Base-by-base conservation (phyloP, 352 stramenopile genomes). In the Pythium dissimile region DNA sequence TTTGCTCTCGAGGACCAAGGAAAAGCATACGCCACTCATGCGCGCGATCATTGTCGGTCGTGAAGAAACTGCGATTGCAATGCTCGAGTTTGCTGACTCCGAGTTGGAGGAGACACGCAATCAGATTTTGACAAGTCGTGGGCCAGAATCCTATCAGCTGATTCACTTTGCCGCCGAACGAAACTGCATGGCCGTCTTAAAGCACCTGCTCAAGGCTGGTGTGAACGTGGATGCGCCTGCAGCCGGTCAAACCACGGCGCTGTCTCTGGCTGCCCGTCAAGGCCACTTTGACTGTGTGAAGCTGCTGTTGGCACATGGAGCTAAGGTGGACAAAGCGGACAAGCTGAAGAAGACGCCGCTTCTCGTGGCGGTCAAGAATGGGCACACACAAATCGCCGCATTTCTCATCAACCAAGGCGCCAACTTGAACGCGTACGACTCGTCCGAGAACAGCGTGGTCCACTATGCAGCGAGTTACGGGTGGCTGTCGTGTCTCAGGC, bases 381-480 rank as follows among this genome's bases (percentile, higher is more conserved):
- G 82, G 4, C 65, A 90, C 47, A 75, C 73, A 2, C 49, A 51
- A 4, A 55, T 88, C n/a, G 79, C 81, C 1, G 71, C 66, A 3
- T 30, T 66, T 21, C 67, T 92, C 11, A 78, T 92, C 51, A 92
- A 92, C 50, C 42, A 67, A 7, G 76, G 74, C 1, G 81, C 81
- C 4, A 89, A 92, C 30, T 73, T 87, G n/a, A 92, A 92, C 34
- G 79, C 77, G 0, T 88, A 80, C 42, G 81, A 92, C 46, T 73
- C 81, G 15, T 89, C 80, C 0, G 72, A 89, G 21, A 92, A 92
- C 58, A 89, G 75, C 32, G 66, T 82, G 1, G 77, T 72, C 12
- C 82, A 92, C 41, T 92, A 92, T 30, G 80, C 79, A 2, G 82
- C 82, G 16, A 85, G 72, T 42, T 92, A 89, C 42, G 81, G 81